Evolutionary conservation across 495 filamentous ascomycete genomes (phyloP), one percentile per base, ranked within the genome.

Genomic region (Xanthoparmelia taractica): DNA sequence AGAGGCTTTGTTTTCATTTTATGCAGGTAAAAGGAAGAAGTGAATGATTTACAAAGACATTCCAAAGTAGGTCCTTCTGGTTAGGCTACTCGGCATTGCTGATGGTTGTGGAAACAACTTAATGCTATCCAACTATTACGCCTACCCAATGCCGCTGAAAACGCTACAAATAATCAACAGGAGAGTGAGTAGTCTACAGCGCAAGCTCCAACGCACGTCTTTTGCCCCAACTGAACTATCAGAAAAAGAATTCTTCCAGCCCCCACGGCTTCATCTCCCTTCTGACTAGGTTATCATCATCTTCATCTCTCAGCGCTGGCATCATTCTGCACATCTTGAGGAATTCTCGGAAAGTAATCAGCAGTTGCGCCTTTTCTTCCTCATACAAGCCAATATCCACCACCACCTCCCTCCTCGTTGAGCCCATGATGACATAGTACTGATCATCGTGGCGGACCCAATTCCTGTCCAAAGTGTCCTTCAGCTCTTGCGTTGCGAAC

Each of bases 371-470:
- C 37, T 63, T 65, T 57, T 77, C 75, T 45, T 75, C 75, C 23
- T 74, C 71, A 25, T 73, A 52, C 12, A 65, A 62, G 20, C 68
- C 67, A 20, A 74, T 57, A 23, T 70, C 66, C 17, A 76, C 68
- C 8, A 70, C 52, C 12, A 79, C 74, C 61, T 79, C 71, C 55
- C 64, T 72, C 50, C 67, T 67, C 10, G 25, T 61, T 25, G 68
- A 69, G 25, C 77, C 74, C 57, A 69, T 58, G 23, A 65, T 60
- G 23, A 79, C 65, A 58, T 70, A 75, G 52, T 78, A 73, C 25
- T 65, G 55, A 25, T 60, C 69, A n/a, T 65, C 70, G 52, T 70
- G 68, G 27, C 50, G 61, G 12, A 63, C 66, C 78, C 78, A 80
- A 25, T 71, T 67, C 20, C 60, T 69, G 29, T 61, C 60, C 12